Conservation (phyloP, 306 rosid genomes). For the Dryas drummondii region DNA sequence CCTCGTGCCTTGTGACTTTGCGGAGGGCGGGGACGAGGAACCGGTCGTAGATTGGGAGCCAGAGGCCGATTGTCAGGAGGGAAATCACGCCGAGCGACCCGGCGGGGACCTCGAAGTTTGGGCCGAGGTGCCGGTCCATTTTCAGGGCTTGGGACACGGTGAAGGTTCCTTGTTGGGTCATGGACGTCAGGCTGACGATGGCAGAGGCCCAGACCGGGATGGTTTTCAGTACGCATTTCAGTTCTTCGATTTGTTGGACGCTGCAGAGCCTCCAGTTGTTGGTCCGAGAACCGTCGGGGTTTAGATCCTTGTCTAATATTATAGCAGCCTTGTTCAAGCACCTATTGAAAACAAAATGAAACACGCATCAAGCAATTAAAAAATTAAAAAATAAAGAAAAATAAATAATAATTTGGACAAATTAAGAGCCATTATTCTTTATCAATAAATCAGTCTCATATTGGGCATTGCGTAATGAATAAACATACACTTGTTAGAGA, state of each 20-base stretch:
- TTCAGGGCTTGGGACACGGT: constrained; percentile 54
- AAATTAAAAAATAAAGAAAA: constrained; percentile 16
- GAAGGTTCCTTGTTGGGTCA: constrained; percentile 52
- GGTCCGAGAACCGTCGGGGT: constrained; percentile 41
- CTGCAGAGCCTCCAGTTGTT: constrained; percentile 52
- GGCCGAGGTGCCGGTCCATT: constrained; percentile 60
- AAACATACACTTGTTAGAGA: no score
- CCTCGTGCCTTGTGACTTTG: constrained; percentile 45
- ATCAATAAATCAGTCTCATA: no score
- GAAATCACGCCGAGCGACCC: constrained; percentile 57
- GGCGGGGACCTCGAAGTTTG: constrained; percentile 58
- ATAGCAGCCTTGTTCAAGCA: constrained; percentile 58
- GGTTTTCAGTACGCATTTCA: constrained; percentile 53
- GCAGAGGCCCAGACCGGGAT: constrained; percentile 59
- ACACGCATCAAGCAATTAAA: constrained; percentile 39
- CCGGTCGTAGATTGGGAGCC: constrained; percentile 60
- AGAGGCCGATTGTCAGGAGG: constrained; percentile 38
- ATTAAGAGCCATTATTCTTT: no score
- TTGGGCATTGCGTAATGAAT: no score
- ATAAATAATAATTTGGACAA: no score
- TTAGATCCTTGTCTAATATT: constrained; percentile 41
- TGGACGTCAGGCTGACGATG: constrained; percentile 38
- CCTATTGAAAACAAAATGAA: constrained; percentile 19
- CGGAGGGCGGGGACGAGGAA: constrained; percentile 45
- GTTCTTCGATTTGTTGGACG: constrained; percentile 73